A percentile compares a stretch with the other conserved stretches of the same genome.
phyloP scores from a whole-genome alignment of 257 asterid genomes.

The Orobanche coerulescens region DNA sequence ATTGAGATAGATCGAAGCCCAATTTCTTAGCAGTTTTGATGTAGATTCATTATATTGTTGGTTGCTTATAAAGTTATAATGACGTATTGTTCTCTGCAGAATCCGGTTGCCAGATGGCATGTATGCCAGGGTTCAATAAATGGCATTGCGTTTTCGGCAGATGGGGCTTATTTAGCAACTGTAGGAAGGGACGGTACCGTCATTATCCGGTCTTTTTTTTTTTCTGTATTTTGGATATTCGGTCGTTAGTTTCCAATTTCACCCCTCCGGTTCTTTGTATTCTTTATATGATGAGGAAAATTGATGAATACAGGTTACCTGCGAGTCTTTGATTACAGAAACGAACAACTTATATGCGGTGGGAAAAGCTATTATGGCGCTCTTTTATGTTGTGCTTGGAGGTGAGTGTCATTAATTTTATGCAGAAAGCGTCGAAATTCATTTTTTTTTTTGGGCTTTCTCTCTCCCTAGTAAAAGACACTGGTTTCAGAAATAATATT shows the following conservation, averaged over 20 bases:
- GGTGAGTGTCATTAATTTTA: constrained; percentile 36
- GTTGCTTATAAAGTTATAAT: too few species aligned
- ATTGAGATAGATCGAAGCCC: neutral
- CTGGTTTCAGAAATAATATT: constrained; percentile 8
- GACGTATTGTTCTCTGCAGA: constrained; percentile 44
- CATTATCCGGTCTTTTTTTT: constrained; percentile 17
- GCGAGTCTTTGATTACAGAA: constrained; percentile 89
- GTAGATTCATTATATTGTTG: too few species aligned
- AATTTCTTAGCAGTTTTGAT: too few species aligned
- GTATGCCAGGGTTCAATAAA: constrained; percentile 93
- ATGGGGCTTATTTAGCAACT: constrained; percentile 75
- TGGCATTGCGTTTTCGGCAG: constrained; percentile 67
- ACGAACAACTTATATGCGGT: constrained; percentile 80
- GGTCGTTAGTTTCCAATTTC: constrained; percentile 7
- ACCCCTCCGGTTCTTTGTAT: constrained; percentile 8
- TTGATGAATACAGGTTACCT: constrained; percentile 59
- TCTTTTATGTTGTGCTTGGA: constrained; percentile 94
- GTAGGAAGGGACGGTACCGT: constrained; percentile 85
- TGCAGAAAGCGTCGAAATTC: neutral
- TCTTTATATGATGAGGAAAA: constrained; percentile 18
- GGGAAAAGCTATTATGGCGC: constrained; percentile 99
- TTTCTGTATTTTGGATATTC: constrained; percentile 3
- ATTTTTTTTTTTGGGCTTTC: neutral
- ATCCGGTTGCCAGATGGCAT: constrained; percentile 98
- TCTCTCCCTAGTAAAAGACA: neutral